Evolutionary conservation across 2,329 filamentous ascomycete species (phyloP).

Genomic region (Phaeophleospora eucalypticola): DNA sequence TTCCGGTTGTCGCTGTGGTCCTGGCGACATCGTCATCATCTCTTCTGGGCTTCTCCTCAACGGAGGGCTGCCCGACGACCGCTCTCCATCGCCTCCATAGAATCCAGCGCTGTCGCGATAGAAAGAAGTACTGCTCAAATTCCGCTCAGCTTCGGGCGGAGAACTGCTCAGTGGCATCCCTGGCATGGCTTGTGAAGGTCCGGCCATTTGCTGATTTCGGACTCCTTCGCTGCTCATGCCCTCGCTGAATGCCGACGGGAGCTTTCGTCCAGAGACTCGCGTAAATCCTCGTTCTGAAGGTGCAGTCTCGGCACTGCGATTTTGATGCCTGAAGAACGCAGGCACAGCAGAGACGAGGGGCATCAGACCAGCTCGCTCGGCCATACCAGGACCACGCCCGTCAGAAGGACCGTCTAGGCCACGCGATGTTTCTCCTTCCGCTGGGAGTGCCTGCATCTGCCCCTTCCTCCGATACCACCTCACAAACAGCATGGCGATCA

Average conservation of each 20-base stretch:
- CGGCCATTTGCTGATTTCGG: constrained; percentile 5
- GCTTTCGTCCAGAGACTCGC: constrained; percentile 46
- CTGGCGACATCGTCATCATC: constrained; percentile 30
- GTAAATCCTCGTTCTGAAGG: constrained; percentile 43
- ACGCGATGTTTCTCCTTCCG: constrained; percentile 17
- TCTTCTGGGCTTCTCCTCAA: constrained; percentile 4
- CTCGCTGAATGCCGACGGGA: constrained; percentile 47
- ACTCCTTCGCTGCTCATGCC: constrained; percentile 40
- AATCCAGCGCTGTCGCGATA: constrained; percentile 44
- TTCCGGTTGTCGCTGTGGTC: constrained; percentile 32
- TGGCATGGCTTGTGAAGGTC: constrained; percentile 15
- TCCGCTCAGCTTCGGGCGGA: constrained; percentile 11
- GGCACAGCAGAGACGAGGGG: constrained; percentile 37
- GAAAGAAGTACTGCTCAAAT: constrained; percentile 37
- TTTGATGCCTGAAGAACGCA: constrained; percentile 34
- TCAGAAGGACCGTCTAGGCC: constrained; percentile 9
- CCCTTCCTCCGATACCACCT: constrained; percentile 46
- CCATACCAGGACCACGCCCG: constrained; percentile 36
- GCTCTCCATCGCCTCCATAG: constrained; percentile 37
- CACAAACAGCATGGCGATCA: constrained; percentile 51
- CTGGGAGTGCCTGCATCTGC: constrained; percentile 22
- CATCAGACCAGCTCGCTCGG: constrained; percentile 36
- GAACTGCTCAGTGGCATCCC: constrained; percentile 18
- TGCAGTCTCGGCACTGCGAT: constrained; percentile 24
- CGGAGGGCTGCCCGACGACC: constrained; percentile 3